Evolutionary conservation across 2,329 filamentous ascomycete species (phyloP).

Genomic region (Phyllosticta citribraziliensis): DNA sequence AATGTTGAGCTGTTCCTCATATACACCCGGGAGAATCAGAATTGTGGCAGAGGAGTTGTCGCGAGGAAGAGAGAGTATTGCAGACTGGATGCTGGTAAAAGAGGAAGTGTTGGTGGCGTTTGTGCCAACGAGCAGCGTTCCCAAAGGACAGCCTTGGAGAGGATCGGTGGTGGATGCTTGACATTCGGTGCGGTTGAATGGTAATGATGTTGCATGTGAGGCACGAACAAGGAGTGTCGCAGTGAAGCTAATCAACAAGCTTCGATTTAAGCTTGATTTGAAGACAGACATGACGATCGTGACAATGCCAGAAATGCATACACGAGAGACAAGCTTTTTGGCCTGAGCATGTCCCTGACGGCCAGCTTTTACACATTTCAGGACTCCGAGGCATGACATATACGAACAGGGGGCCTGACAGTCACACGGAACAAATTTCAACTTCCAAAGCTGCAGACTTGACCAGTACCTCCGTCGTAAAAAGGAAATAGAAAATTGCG

Average conservation of each 20-base stretch:
- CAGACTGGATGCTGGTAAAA: slow-evolving; percentile 36
- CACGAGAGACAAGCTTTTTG: not conserved
- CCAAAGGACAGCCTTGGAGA: slow-evolving; percentile 29
- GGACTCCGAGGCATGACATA: not conserved
- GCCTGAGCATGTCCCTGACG: not conserved
- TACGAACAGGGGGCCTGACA: not conserved
- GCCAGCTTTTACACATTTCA: not conserved
- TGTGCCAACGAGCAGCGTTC: slow-evolving; percentile 22
- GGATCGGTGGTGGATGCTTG: slow-evolving; percentile 28
- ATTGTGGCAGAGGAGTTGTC: slow-evolving; percentile 43
- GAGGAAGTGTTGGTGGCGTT: slow-evolving; percentile 11
- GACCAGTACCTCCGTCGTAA: not conserved
- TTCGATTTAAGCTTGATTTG: not conserved
- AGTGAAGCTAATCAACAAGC: not conserved
- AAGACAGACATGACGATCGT: not conserved
- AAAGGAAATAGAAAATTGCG: not conserved
- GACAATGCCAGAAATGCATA: not conserved
- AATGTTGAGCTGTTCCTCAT: slow-evolving; percentile 56
- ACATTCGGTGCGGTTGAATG: slow-evolving; percentile 17
- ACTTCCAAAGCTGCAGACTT: not conserved
- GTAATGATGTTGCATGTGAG: slow-evolving; percentile 15
- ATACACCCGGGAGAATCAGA: slow-evolving; percentile 50
- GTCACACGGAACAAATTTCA: not conserved
- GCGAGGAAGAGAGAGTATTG: slow-evolving; percentile 37
- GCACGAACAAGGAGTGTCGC: slow-evolving; percentile 15